These are phyloP conservation scores for Arctium lappa DNA, from an alignment of 129 eudicot species.

Conservation along the genomic window DNA sequence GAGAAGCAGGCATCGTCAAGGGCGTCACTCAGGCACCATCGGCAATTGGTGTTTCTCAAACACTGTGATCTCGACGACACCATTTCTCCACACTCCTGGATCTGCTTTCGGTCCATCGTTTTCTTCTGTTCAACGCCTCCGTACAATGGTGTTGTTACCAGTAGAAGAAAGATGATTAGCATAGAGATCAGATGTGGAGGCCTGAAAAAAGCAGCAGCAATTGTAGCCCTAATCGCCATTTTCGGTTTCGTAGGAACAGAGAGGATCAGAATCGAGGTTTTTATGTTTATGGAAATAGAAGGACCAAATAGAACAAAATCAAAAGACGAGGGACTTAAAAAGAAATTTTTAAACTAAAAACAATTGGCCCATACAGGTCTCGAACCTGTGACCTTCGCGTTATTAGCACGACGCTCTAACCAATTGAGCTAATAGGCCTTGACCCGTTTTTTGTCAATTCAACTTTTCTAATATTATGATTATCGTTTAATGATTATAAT, in stretches of 20 bases:
- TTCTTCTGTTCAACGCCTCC: conserved; percentile 16
- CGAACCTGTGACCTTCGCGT: conserved; percentile 95
- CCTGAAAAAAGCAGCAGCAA: neutral
- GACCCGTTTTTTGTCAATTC: too few species aligned
- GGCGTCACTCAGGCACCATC: conserved; percentile 66
- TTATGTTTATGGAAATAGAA: neutral
- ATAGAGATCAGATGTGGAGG: conserved; percentile 13
- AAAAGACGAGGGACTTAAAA: neutral
- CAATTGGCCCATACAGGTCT: conserved; percentile 47
- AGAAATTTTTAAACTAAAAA: neutral
- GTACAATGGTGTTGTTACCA: neutral
- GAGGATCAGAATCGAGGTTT: neutral
- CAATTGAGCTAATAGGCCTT: conserved; percentile 67
- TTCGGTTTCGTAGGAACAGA: neutral
- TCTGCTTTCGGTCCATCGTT: neutral
- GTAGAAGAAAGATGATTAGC: conserved; percentile 12
- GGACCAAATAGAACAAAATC: neutral
- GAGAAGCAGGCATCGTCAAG: conserved; percentile 62
- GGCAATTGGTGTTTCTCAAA: conserved; percentile 33
- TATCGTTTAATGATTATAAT: too few species aligned
- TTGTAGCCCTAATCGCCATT: conserved; percentile 12
- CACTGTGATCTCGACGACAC: conserved; percentile 50
- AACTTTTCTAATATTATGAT: too few species aligned
- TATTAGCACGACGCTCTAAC: conserved; percentile 82
- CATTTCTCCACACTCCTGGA: conserved; percentile 39